Evolutionary conservation across 148 eudicot genomes (phyloP), one percentile per base, ranked within the genome.

Genomic region (Vaccinium myrtillus): DNA sequence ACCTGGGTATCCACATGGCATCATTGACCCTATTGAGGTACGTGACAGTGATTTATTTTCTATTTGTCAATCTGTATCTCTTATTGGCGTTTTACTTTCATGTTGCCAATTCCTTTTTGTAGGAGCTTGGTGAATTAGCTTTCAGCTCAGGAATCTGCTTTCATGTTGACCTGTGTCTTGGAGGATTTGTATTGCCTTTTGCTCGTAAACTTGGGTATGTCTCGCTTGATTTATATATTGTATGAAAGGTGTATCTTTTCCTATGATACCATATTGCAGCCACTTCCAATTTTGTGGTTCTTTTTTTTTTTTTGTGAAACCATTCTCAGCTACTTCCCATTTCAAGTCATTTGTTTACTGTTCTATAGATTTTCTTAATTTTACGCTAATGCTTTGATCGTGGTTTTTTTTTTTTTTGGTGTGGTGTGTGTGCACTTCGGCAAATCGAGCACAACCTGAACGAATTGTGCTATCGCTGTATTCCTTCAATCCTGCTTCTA

Each of bases 151-250:
- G 94, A 77, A 89, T 95, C 83, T 97, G 99, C 89, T 89, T 97
- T 71, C 99, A 97, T 86, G 98, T 97, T 85, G 99, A 97, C 90
- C 98, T 97, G 83, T 97, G 99, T 88, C 98, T 97, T 82, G 99
- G 99, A 70, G 99, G 99, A 67, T 97, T 97, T 86, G 99, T 97
- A 74, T 89, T 97, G 84, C 99, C 99, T 82, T 97, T 97, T 85
- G 99, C 99, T 63, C 98, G 94, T 46, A 90, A 95, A 87, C 98
- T 97, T 73, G 96, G 99, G 99, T 97, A 92, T 77, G 13, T 27
- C 36, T 27, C 18, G 32, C 43, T 69, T 43, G 25, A 75, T 53
- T 65, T 67, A 11, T 51, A 75, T 16, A 30, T 51, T 48, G 32
- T 21, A 21, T 9, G 51, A 8, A 46, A 49, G 11, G 18, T 56